Base-by-base conservation (phyloP, 352 stramenopile genomes). In the Globisporangium apiculatum region DNA sequence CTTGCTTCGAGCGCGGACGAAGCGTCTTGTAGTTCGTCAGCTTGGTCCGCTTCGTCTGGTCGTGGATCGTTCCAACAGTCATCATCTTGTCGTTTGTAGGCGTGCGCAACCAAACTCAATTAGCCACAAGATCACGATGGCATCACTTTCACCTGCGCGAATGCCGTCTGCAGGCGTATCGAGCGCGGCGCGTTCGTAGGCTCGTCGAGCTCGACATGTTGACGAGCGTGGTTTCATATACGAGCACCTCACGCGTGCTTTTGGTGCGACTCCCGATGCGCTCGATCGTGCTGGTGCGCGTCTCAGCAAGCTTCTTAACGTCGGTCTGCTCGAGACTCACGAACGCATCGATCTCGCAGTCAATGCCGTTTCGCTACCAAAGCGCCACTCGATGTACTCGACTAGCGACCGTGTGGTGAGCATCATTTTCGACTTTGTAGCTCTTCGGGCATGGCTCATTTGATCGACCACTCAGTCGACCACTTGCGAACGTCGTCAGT, bases 301-400 rank as follows among this genome's bases (percentile, higher is more conserved):
- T 91, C 58, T 97, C 94, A n/a, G 88, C 86, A 45, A 97, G 73
- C 31, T 96, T 82, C 68, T 98, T 94, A 40, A 97, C 90, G 31
- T 97, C 83, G 1, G 83, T 94, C 60, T 97, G 91, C 66, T 97
- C 72, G 66, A 98, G 84, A 60, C 94, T 96, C 50, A 97, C 89
- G 54, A 74, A 71, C 42, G 72, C 65, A 60, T 90, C 87, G 35
- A 98, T 83, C 52, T 98, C 80, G 60, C 79, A 87, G 71, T 99
- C 96, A 61, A 98, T 96, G 60, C 97, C 94, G 69, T 97, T 94
- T 95, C 91, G 55, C 93, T 89, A 60, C 93, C 91, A 65, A 98
- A 99, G 64, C 96, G 88, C 96, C 96, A 99, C 65, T 96, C 86
- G 68, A 99, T 98, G 81, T 98, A 98, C 74, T 98, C 89, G 65